Evolutionary conservation across 1,139 yeast genomes (phyloP).

Genomic region (Dujonia santamariae): DNA sequence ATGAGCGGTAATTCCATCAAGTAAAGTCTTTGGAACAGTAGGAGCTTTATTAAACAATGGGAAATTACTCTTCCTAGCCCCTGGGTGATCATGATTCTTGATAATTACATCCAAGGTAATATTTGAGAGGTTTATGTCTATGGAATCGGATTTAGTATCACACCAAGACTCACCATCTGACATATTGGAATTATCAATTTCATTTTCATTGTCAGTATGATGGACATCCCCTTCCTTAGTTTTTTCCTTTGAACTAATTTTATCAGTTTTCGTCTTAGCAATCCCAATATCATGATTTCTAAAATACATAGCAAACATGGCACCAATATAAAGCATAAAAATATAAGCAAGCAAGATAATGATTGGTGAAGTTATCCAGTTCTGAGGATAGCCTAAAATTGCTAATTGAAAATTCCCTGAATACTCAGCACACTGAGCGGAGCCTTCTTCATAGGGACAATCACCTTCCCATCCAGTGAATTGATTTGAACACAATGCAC

Average conservation of each 20-base stretch:
- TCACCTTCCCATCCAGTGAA: constrained; percentile 58
- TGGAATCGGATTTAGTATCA: constrained; percentile 9
- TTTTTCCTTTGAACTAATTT: constrained; percentile 31
- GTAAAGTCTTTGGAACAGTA: constrained; percentile 13
- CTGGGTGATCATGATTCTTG: constrained; percentile 6
- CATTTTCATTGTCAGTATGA: constrained; percentile 4
- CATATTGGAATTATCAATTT: constrained; percentile 4
- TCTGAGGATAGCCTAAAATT: constrained; percentile 57
- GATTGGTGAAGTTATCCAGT: constrained; percentile 70
- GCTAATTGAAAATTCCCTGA: constrained; percentile 56
- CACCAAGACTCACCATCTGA: constrained; percentile 7
- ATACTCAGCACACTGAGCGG: constrained; percentile 31
- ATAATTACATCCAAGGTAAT: constrained; percentile 18
- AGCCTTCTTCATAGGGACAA: constrained; percentile 44
- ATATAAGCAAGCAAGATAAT: constrained; percentile 60
- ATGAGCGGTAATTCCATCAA: constrained; percentile 51
- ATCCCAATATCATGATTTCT: constrained; percentile 54
- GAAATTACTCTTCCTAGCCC: constrained; percentile 1
- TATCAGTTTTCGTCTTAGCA: constrained; percentile 40
- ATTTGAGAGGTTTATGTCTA: constrained; percentile 18
- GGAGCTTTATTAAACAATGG: not conserved
- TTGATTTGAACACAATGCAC: constrained; percentile 64
- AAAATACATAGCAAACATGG: constrained; percentile 44
- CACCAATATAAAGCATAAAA: constrained; percentile 49
- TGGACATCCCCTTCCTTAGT: constrained; percentile 16